phyloP scores from a whole-genome alignment of 257 asterid species.

The Coffea eugenioides region DNA sequence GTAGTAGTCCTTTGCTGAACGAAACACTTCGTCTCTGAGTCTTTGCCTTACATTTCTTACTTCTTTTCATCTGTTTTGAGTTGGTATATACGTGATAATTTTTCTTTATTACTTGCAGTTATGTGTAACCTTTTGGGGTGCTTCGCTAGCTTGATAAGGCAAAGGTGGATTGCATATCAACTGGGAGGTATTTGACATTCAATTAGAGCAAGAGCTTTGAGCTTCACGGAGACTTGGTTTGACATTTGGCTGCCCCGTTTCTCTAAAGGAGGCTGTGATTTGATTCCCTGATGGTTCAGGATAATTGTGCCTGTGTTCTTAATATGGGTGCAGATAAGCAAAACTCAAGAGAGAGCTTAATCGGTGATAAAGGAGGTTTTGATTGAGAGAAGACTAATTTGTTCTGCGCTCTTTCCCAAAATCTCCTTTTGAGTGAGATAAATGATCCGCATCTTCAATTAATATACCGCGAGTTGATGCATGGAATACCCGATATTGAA shows the following conservation, averaged over 20 bases:
- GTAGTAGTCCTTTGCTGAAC: not conserved
- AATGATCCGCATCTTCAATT: not conserved
- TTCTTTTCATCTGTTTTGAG: not conserved
- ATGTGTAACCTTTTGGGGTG: not conserved
- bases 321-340: not conserved
- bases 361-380: not conserved
- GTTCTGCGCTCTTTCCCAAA: not conserved
- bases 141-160: conserved; percentile 5
- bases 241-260: not conserved
- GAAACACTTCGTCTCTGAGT: too few species aligned
- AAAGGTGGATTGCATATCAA: not conserved
- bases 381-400: not conserved
- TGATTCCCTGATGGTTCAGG: conserved; percentile 4
- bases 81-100: not conserved
- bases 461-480: not conserved
- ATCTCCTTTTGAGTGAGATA: too few species aligned
- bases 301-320: not conserved
- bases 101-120: not conserved
- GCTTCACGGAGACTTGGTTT: not conserved
- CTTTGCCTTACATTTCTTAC: not conserved
- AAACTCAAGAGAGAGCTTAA: not conserved
- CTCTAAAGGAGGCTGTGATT: not conserved
- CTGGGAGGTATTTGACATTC: not conserved
- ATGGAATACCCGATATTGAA: not conserved
- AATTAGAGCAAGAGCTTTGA: too few species aligned